phyloP scores from a whole-genome alignment of 2,329 filamentous ascomycete genomes.

The Ceratocystis alfenasii region DNA sequence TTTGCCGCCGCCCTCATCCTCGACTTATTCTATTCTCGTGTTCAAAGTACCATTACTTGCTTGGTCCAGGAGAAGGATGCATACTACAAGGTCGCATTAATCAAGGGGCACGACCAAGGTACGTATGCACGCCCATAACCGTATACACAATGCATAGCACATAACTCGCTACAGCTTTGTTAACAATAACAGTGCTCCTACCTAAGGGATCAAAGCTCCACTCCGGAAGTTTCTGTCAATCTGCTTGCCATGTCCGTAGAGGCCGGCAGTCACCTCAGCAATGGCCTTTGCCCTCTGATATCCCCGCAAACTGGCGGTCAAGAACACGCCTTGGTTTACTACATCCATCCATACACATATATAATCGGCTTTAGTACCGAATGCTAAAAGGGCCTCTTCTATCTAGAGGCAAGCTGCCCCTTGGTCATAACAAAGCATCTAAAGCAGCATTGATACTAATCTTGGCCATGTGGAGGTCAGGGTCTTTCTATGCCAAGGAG shows the following conservation, averaged over 20 bases:
- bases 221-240: constrained; percentile 5
- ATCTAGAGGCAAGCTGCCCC: background rate
- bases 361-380: background rate
- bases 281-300: background rate
- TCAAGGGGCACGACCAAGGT: constrained; percentile 7
- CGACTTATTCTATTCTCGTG: background rate
- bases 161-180: constrained; percentile 3
- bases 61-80: constrained; percentile 10
- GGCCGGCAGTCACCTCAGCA: constrained; percentile 3
- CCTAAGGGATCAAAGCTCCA: background rate
- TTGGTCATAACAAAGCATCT: background rate
- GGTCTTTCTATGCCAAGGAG: background rate
- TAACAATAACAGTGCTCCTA: background rate
- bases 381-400: background rate
- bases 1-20: background rate
- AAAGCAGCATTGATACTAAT: background rate
- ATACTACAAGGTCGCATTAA: background rate
- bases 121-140: background rate
- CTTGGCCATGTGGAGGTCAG: background rate
- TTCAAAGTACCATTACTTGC: constrained; percentile 1
- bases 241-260: background rate
- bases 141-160: background rate
- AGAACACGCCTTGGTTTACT: background rate
- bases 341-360: background rate
- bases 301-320: constrained; percentile 6